Conservation (phyloP, 805 yeast genomes). For the Candida easanensis region DNA sequence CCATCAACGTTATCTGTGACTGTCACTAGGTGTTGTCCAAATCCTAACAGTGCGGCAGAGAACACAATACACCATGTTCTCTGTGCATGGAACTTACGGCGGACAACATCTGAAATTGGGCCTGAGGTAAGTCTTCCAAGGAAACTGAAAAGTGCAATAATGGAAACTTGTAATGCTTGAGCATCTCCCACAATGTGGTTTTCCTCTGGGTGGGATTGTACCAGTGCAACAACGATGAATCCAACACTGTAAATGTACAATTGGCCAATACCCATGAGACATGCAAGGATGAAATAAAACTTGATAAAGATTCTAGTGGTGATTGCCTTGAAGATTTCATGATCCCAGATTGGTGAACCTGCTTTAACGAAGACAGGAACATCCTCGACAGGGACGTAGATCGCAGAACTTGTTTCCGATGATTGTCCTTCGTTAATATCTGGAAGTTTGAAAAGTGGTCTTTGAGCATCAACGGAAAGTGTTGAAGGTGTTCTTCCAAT, state of each 20-base stretch:
- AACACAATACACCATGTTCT: slow-evolving; percentile 61
- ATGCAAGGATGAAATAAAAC: slow-evolving; percentile 54
- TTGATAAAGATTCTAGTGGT: slow-evolving; percentile 38
- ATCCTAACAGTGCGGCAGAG: slow-evolving; percentile 36
- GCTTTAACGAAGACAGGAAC: slow-evolving; percentile 28
- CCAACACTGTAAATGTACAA: slow-evolving; percentile 74
- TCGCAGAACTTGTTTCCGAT: slow-evolving; percentile 18
- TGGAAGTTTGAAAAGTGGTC: slow-evolving; percentile 13
- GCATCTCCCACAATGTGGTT: slow-evolving; percentile 37
- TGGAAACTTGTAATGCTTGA: slow-evolving; percentile 72
- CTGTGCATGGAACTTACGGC: slow-evolving; percentile 49
- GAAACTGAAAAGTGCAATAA: slow-evolving; percentile 63
- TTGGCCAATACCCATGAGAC: slow-evolving; percentile 64
- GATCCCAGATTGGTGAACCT: slow-evolving; percentile 28
- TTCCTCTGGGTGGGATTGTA: slow-evolving; percentile 27
- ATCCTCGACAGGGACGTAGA: slow-evolving; percentile 30
- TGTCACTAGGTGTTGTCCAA: slow-evolving; percentile 37
- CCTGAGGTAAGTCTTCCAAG: slow-evolving; percentile 66
- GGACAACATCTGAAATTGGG: slow-evolving; percentile 57
- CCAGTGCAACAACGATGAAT: slow-evolving; percentile 55
- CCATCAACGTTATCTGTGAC: slow-evolving; percentile 37
- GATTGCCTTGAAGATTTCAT: slow-evolving; percentile 23
- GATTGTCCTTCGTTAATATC: slow-evolving; percentile 6
- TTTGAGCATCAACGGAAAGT: slow-evolving; percentile 12
- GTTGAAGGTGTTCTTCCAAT: slow-evolving; percentile 27